Evolutionary conservation across 306 rosid genomes (phyloP).

Genomic region (Phaseolus lunatus): DNA sequence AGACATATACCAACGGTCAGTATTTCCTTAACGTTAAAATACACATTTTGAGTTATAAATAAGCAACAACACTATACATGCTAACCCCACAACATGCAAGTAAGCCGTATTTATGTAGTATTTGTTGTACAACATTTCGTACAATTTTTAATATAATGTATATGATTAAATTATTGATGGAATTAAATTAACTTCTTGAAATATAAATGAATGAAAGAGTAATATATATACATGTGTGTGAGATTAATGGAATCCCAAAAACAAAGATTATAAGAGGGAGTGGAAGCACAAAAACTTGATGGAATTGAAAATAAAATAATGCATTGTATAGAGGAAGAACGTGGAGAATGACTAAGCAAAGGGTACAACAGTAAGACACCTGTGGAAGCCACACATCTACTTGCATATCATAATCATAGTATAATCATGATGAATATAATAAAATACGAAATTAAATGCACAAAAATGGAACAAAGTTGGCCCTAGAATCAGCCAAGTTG

Average conservation of each 20-base stretch:
- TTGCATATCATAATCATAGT: background rate
- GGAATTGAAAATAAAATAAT: constrained; percentile 22
- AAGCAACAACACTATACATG: background rate
- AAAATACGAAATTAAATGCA: background rate
- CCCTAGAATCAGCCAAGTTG: background rate
- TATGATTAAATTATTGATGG: background rate
- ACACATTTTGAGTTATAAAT: background rate
- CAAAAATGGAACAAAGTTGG: constrained; percentile 33
- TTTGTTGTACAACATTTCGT: background rate
- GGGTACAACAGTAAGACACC: constrained; percentile 46
- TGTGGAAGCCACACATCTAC: constrained; percentile 36
- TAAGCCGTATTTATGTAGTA: background rate
- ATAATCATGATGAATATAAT: background rate
- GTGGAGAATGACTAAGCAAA: constrained; percentile 39
- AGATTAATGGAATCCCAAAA: background rate
- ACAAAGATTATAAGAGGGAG: background rate
- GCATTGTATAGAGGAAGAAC: background rate
- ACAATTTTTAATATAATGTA: background rate
- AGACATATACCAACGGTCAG: background rate
- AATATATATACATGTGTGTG: no score
- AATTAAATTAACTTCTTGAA: background rate
- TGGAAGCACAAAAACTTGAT: background rate
- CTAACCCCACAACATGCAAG: background rate
- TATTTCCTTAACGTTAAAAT: background rate
- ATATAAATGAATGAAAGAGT: no score